A percentile compares a stretch with the other conserved stretches of the same genome.
phyloP scores from a whole-genome alignment of 345 rosid species.

The Eucalyptus grandis region DNA sequence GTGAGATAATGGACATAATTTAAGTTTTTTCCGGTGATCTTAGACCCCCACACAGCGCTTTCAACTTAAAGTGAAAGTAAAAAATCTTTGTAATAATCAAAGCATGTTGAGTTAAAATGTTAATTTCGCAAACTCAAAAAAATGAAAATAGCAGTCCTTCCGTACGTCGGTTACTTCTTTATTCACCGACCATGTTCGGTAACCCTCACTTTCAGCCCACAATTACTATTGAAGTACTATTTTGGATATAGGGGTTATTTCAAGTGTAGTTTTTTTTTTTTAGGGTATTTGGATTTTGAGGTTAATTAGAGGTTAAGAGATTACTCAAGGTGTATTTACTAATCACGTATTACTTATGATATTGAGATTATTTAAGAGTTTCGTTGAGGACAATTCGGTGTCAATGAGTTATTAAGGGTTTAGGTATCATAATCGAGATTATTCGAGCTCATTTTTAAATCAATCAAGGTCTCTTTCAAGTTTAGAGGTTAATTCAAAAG shows the following conservation, averaged over 20 bases:
- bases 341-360: too few relatives aligned
- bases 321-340: not conserved
- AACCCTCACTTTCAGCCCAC: not conserved
- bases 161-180: not conserved
- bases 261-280: not conserved
- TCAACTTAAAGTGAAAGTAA: not conserved
- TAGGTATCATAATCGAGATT: not conserved
- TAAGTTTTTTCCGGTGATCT: not conserved
- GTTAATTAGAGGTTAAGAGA: not conserved
- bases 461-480: fast-evolving
- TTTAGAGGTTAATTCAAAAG: not conserved
- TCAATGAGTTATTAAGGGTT: not conserved
- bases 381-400: not conserved
- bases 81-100: not conserved
- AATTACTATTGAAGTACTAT: not conserved
- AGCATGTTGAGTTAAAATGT: not conserved
- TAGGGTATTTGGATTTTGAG: not conserved
- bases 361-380: not conserved
- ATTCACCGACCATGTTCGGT: too few relatives aligned
- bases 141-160: not conserved
- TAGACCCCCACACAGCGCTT: not conserved
- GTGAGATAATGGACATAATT: too few relatives aligned
- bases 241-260: not conserved
- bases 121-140: not conserved
- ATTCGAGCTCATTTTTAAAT: not conserved